Base-by-base conservation (phyloP, 108 stramenopile genomes). In the Skeletonema grethae region DNA sequence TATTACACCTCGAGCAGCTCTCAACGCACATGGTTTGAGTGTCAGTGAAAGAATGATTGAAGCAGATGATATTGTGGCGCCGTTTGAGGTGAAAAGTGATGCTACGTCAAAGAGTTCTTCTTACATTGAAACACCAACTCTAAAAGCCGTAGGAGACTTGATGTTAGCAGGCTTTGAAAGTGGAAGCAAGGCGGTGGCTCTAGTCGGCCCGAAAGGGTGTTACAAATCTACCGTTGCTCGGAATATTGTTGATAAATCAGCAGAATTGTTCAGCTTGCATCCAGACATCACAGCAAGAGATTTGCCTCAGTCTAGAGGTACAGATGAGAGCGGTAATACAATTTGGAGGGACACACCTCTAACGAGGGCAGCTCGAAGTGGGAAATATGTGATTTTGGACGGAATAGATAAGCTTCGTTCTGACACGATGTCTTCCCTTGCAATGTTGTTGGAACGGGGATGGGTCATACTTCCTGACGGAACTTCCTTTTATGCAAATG, bases 291-390 rank as follows among this genome's bases (percentile, higher is more conserved):
- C 83, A 11, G 69, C 79, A 6, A 85, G 93, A 22, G 95, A 96
- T 76, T 85, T 96, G 39, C 72, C 95, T 9, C 79, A 84, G 66
- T 64, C 77, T 36, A 85, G 97, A 30, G 86, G 61, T 12, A 94
- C 89, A 20, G 58, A 68, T 10, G 76, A 70, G 30, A 72, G 79
- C 0, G 95, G 97, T 0, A 67, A 88, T 30, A 95, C 95, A 7
- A 70, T 39, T 9, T 97, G 97, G 97, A 73, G 70, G 67, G 79
- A 87, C 38, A 86, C 88, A 2, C 92, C 94, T 4, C 71, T 97
- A 35, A 71, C 88, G 2, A 61, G 68, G 28, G 93, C 97, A 0
- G 92, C 90, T 29, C 34, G 72, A 48, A 69, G 78, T 3, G 97
- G 95, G 6, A 61, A 63, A 24, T 41, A 77, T 7, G 70, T 76